Evolutionary conservation across 1,284 basidiomycete species (phyloP).

Genomic region (Termitomyces sp.): DNA sequence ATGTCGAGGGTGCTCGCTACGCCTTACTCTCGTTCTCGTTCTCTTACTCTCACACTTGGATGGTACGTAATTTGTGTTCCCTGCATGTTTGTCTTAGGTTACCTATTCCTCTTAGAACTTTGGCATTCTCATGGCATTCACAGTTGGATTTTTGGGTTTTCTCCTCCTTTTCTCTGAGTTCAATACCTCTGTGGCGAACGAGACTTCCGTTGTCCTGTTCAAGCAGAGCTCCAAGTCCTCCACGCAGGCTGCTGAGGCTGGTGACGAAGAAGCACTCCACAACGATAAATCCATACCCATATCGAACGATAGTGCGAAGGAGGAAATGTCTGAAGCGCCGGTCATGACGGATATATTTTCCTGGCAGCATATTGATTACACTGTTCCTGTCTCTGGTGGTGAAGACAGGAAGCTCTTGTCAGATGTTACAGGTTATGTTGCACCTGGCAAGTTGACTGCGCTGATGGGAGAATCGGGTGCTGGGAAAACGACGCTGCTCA

Average conservation of each 20-base stretch:
- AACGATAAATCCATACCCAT: slow-evolving; percentile 9
- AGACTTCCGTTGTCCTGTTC: slow-evolving; percentile 34
- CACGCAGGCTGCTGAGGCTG: slow-evolving; percentile 10
- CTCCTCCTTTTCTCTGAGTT: slow-evolving; percentile 52
- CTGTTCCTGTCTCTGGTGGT: slow-evolving; percentile 51
- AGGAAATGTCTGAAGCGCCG: slow-evolving; percentile 12
- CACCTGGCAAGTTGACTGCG: slow-evolving; percentile 67
- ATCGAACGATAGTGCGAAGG: slow-evolving; percentile 5
- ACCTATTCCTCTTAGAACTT: slow-evolving; percentile 30
- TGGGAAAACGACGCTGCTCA: slow-evolving; percentile 44
- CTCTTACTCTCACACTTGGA: slow-evolving; percentile 47
- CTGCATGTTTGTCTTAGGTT: background rate
- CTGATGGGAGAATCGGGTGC: slow-evolving; percentile 74
- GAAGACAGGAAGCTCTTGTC: slow-evolving; percentile 50
- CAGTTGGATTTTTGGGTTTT: slow-evolving; percentile 37
- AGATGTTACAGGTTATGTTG: slow-evolving; percentile 77
- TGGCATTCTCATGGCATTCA: slow-evolving; percentile 52
- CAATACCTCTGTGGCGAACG: slow-evolving; percentile 30
- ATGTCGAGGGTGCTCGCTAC: slow-evolving; percentile 48
- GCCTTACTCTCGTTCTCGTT: slow-evolving; percentile 48
- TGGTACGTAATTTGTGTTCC: slow-evolving; percentile 25
- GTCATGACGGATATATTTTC: slow-evolving; percentile 44
- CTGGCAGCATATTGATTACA: slow-evolving; percentile 58
- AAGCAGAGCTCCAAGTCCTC: slow-evolving; percentile 29
- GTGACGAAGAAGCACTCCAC: slow-evolving; percentile 17